These are phyloP conservation scores for Conidiobolus incongruus DNA, from an alignment of 371 early-diverging fungal genomes.

Conservation along the genomic window DNA sequence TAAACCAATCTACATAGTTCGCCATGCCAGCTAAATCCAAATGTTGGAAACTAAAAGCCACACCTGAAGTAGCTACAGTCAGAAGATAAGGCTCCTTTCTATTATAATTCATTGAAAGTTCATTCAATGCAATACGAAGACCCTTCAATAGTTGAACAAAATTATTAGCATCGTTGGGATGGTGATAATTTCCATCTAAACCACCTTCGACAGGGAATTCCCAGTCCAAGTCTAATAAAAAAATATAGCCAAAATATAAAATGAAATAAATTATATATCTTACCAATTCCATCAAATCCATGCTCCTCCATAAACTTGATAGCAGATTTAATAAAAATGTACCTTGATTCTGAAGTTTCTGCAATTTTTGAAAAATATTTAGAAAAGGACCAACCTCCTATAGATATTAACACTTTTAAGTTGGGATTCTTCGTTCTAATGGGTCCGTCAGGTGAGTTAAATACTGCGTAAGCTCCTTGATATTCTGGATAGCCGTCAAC, in stretches of 20 bases:
- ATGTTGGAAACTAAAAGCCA: not conserved
- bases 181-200: not conserved
- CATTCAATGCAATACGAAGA: not conserved
- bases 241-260: not conserved
- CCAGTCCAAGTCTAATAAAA: constrained; percentile 1
- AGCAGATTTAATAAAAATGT: not conserved
- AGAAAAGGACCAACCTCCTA: constrained; percentile 1
- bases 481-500: not conserved
- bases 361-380: not conserved
- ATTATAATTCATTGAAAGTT: not conserved
- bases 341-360: not conserved
- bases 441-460: not conserved
- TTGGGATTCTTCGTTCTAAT: not conserved
- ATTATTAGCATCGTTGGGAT: not conserved
- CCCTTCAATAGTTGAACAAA: not conserved
- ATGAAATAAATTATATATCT: not conserved
- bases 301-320: not conserved
- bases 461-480: not conserved
- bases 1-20: not conserved
- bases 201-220: constrained; percentile 3
- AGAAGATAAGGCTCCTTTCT: constrained; percentile 1
- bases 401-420: not conserved
- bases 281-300: constrained; percentile 3
- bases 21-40: not conserved
- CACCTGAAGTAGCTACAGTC: not conserved